Base-by-base conservation (phyloP, 169 alveolate species). In the Amoebophrya sp. region DNA sequence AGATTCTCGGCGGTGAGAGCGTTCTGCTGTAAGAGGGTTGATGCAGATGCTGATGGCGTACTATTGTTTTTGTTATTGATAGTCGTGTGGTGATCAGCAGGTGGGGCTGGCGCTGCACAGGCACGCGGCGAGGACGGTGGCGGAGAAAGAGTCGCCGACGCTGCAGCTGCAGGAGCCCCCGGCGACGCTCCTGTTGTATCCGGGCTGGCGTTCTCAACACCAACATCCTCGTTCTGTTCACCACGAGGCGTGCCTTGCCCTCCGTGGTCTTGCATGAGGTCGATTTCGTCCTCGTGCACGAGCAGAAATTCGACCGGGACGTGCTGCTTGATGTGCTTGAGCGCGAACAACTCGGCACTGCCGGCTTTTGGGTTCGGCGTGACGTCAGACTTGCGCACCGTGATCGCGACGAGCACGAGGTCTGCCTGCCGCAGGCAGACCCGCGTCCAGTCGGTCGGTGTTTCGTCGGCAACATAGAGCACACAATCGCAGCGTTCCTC, bases 381-480 rank as follows among this genome's bases (percentile, higher is more conserved):
- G 40, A 78, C 41, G n/a, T 38, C 43, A 31, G 2, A 10, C 29
- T 78, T 40, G 89, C 89, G 40, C 42, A 40, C 89, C 40, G 23
- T 13, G 41, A 78, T 31, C n/a, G 26, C 2, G 23, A 40, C 29
- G 5, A 34, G 41, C 89, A 78, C 42, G 26, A 40, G 41, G 43
- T 88, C 90, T 0, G 90, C 90, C n/a, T 88, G 90, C 41, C 41
- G 45, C 13, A 38, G 70, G 38, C 90, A 88, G 29, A 41, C 41
- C 23, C 38, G 26, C 7, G 90, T 88, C 90, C 90, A 88, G 40
- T 88, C 90, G 90, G 70, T 40, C 23, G 38, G 20, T 20, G 90
- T 88, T 15, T 69, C 40, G 41, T 88, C 90, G 4, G 90, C 90
- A 4, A 41, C 90, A 40, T 88, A 88, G 38, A 88, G 41, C 0